Base-by-base conservation (phyloP, 2,329 filamentous ascomycete species). In the Venturia nashicola region DNA sequence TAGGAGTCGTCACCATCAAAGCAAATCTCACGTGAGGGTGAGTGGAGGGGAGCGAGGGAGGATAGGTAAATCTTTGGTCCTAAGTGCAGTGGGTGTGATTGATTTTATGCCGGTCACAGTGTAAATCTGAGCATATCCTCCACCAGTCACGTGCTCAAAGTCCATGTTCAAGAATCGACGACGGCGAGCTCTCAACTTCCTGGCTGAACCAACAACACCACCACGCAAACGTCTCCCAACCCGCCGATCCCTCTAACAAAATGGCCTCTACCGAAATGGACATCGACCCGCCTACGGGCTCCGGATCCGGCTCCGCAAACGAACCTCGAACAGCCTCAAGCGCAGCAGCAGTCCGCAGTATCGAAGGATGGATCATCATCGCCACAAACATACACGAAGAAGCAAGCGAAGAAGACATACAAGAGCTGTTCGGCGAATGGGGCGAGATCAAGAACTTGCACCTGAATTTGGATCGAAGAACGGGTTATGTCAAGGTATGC, bases 311-410 rank as follows among this genome's bases (percentile, higher is more conserved):
- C 23, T 51, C 46, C 20, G 20, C 46, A 5, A 78, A 79, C 70
- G 85, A 88, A 71, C 88, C 90, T 81, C 85, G 85, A 71, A 92
- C 89, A 7, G 83, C 84, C 70, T 80, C 82, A 44, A 87, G 88
- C 72, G 89, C 89, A 64, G 90, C 86, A 0, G 90, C 90, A 32
- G 90, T 94, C 65, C 89, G 90, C 70, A 91, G 88, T 64, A 92
- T 94, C 72, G 90, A 94, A 76, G 90, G 90, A 69, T 94, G 90
- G 90, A 94, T 94, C 75, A 81, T 94, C 71, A 86, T 91, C 67
- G 89, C 90, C 68, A 92, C 89, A 62, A 94, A 94, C 71, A 87
- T 94, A 42, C 90, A 94, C 77, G 90, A 94, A 73, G 90, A 94
- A 75, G 89, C 90, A 61, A 88, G 87, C 69, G 90, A 94, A 76